Evolutionary conservation across 257 asterid genomes (phyloP).

Genomic region (Ehretia macrophylla): DNA sequence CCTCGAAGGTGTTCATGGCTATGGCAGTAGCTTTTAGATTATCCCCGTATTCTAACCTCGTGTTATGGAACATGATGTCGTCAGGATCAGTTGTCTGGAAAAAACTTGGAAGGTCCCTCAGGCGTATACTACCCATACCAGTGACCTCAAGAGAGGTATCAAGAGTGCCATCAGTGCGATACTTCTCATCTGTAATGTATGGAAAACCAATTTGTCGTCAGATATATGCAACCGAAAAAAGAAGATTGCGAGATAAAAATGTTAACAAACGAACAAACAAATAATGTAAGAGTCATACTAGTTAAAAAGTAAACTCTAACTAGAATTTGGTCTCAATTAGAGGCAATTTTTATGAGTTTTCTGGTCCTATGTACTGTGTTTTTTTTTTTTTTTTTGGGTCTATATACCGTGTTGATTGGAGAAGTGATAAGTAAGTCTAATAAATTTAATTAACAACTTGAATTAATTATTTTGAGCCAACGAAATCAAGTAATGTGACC

Average conservation of each 20-base stretch:
- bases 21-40: slow-evolving; percentile 31
- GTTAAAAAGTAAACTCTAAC: too few relatives aligned
- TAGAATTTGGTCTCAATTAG: too few relatives aligned
- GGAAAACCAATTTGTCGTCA: neutral
- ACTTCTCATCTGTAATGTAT: slow-evolving; percentile 10
- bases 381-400: too few relatives aligned
- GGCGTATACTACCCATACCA: slow-evolving; percentile 16
- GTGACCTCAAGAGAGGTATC: slow-evolving; percentile 16
- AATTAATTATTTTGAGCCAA: too few relatives aligned
- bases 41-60: slow-evolving; percentile 17
- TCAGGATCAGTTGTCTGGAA: slow-evolving; percentile 15
- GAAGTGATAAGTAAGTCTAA: too few relatives aligned
- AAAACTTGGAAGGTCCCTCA: slow-evolving; percentile 28
- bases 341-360: too few relatives aligned
- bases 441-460: too few relatives aligned
- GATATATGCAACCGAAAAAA: neutral
- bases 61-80: slow-evolving; percentile 15
- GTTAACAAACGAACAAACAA: neutral
- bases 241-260: neutral
- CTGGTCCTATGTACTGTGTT: too few relatives aligned
- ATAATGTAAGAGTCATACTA: too few relatives aligned
- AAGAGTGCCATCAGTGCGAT: slow-evolving; percentile 10
- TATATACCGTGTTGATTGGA: too few relatives aligned
- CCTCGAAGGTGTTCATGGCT: slow-evolving; percentile 34
- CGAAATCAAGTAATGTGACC: too few relatives aligned